Base-by-base conservation (phyloP, 1,284 basidiomycete genomes). In the Cryptococcus sp. region DNA sequence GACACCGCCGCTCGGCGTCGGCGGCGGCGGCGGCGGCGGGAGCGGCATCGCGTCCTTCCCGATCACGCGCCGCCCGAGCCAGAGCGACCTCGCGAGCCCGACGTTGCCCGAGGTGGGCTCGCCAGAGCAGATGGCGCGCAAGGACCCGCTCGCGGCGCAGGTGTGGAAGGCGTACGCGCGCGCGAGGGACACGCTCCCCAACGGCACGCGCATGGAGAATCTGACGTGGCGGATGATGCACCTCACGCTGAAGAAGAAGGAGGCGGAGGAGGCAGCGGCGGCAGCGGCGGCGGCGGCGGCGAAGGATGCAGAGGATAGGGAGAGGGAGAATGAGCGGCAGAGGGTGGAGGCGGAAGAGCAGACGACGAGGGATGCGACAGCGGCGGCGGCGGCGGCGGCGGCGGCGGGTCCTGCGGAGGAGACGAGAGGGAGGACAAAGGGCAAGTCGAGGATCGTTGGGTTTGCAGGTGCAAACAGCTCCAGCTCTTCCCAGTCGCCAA, bases 141-240 rank as follows among this genome's bases (percentile, higher is more conserved):
- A 91, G 56, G 94, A 97, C 74, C 94, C 93, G 2, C 81, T 97
- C 11, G 92, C 92, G 1, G 88, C 93, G 1, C 92, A 97, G 77
- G 89, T 98, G 15, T 98, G 95, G 95, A 91, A 87, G 78, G 91
- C 97, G 83, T 98, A 93, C 72, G 87, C 91, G 39, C 86, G 89
- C 60, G 89, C 89, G 39, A 92, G 92, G 76, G 88, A 87, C 20
- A 84, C 83, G 51, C 78, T 96, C 46, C 92, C 93, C 39, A 91
- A 96, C 73, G 91, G 89, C 0, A 90, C 93, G 73, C 81, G 93
- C 63, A 94, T 98, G 91, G 95, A 98, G 79, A 97, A 96, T 72
- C 76, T 97, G 52, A 96, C 93, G 0, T 97, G 95, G 95, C 80
- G 96, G 60, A 91, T 98, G 90, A 97, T 97, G 94, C 89, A 93